Percentiles rank a stretch among this genome's conserved stretches.
phyloP scores from a whole-genome alignment of 2,329 filamentous ascomycete genomes.

The Bertia moriformis region DNA sequence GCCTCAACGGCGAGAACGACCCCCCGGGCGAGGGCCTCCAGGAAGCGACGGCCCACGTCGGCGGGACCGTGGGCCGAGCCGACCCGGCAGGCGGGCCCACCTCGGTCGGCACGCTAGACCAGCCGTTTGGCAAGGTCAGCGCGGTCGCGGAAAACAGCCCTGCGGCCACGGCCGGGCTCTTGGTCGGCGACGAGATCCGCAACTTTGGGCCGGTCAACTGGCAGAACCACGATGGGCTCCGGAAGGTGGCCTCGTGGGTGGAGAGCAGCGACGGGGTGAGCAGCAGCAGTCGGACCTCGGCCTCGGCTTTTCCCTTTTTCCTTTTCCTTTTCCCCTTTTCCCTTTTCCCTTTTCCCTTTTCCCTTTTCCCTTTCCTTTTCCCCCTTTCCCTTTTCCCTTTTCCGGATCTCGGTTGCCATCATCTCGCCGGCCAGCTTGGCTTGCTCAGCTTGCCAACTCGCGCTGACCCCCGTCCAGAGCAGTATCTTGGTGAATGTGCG shows the following conservation, averaged over 20 bases:
- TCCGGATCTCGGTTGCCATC: too few species aligned
- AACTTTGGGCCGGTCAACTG: conserved; percentile 75
- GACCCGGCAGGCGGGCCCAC: not conserved
- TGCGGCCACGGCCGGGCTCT: conserved; percentile 68
- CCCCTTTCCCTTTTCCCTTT: too few species aligned
- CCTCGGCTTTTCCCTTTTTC: too few species aligned
- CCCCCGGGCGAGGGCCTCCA: not conserved
- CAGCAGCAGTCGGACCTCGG: too few species aligned
- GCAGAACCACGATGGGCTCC: conserved; percentile 72
- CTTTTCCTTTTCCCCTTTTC: too few species aligned
- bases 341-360: too few species aligned
- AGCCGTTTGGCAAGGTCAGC: conserved; percentile 79
- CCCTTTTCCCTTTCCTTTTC: too few species aligned
- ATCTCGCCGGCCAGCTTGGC: too few species aligned
- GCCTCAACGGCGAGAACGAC: conserved; percentile 22
- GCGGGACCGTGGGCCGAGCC: not conserved
- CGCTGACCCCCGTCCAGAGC: conserved; percentile 2
- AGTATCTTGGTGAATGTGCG: conserved; percentile 58
- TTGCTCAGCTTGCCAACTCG: too few species aligned
- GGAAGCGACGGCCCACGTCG: not conserved
- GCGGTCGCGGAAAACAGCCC: conserved; percentile 66
- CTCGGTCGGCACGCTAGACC: conserved; percentile 10
- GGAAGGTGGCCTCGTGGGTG: conserved; percentile 77
- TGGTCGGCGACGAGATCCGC: conserved; percentile 65
- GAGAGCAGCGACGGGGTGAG: conserved; percentile 79